phyloP scores from a whole-genome alignment of 2,329 filamentous ascomycete species.

The Epichloe typhina region DNA sequence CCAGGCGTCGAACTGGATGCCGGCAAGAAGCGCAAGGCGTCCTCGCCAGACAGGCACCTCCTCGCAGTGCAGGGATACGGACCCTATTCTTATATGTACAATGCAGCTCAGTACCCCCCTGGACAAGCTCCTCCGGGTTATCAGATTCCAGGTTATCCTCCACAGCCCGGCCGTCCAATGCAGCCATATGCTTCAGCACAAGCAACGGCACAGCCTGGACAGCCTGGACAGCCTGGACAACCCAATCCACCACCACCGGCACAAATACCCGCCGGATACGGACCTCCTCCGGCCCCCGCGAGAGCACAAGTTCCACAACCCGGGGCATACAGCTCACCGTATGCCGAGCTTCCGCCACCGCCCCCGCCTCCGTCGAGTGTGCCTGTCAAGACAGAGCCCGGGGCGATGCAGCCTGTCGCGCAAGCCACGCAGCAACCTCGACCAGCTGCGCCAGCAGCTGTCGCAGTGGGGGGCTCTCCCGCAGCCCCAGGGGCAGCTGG shows the following conservation, averaged over 20 bases:
- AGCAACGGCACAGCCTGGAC: conserved; percentile 8
- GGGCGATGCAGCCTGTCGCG: conserved; percentile 8
- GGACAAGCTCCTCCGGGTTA: conserved; percentile 22
- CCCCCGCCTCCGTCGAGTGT: conserved; percentile 17
- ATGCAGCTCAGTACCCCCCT: conserved; percentile 20
- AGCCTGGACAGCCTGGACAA: conserved; percentile 3
- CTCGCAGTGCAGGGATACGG: conserved; percentile 25
- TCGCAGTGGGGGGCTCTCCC: neutral
- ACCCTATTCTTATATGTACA: conserved; percentile 23
- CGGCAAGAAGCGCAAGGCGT: conserved; percentile 46
- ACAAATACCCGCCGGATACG: conserved; percentile 21
- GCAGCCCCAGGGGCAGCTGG: conserved; percentile 3
- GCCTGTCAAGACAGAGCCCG: conserved; percentile 18
- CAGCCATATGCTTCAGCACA: conserved; percentile 14
- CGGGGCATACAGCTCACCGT: conserved; percentile 24
- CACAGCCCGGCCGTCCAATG: conserved; percentile 18
- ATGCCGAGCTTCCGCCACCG: conserved; percentile 18
- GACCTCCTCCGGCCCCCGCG: conserved; percentile 22
- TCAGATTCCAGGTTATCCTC: conserved; percentile 20
- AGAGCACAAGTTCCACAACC: conserved; percentile 19
- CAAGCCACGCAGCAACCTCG: conserved; percentile 9
- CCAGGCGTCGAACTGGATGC: conserved; percentile 45
- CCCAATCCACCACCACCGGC: neutral
- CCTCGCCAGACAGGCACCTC: conserved; percentile 35
- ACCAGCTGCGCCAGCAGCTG: conserved; percentile 6